phyloP scores from a whole-genome alignment of 192 early-diverging fungal species.

The Mortierella antarctica region DNA sequence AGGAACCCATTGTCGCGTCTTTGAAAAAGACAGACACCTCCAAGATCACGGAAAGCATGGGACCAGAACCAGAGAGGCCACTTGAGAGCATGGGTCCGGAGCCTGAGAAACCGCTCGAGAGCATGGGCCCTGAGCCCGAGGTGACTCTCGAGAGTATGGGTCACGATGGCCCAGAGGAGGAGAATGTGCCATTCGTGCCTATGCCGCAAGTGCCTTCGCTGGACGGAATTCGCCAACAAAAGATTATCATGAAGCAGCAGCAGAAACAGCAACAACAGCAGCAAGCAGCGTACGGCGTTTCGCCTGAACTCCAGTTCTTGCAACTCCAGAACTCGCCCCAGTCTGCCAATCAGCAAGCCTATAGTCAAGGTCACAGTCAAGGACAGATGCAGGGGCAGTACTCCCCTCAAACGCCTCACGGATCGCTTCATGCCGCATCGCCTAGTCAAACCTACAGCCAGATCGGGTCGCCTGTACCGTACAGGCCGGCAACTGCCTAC shows the following conservation, averaged over 20 bases:
- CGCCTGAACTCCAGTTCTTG: constrained; percentile 22
- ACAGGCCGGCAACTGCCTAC: constrained; percentile 37
- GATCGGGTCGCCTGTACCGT: constrained; percentile 5
- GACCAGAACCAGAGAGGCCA: constrained; percentile 35
- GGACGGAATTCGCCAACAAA: constrained; percentile 44
- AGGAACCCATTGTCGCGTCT: neutral
- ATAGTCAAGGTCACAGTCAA: neutral
- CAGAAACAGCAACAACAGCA: constrained; percentile 34
- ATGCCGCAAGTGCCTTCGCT: constrained; percentile 46
- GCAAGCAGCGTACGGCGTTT: constrained; percentile 9
- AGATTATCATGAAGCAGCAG: constrained; percentile 18
- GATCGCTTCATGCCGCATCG: constrained; percentile 4
- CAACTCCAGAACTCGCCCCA: constrained; percentile 36
- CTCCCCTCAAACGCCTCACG: constrained; percentile 19
- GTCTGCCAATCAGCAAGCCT: constrained; percentile 22
- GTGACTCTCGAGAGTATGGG: constrained; percentile 44
- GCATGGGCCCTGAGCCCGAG: constrained; percentile 49
- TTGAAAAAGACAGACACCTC: constrained; percentile 1
- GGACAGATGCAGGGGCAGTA: neutral
- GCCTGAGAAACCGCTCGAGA: constrained; percentile 36
- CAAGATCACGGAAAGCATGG: constrained; percentile 24
- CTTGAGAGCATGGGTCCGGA: constrained; percentile 51
- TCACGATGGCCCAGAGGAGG: constrained; percentile 29
- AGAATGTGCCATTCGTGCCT: constrained; percentile 15
- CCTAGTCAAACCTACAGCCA: constrained; percentile 32